These are phyloP conservation scores for Leccinum ochraceum DNA, from an alignment of 768 basidiomycete genomes.

Conservation along the genomic window DNA sequence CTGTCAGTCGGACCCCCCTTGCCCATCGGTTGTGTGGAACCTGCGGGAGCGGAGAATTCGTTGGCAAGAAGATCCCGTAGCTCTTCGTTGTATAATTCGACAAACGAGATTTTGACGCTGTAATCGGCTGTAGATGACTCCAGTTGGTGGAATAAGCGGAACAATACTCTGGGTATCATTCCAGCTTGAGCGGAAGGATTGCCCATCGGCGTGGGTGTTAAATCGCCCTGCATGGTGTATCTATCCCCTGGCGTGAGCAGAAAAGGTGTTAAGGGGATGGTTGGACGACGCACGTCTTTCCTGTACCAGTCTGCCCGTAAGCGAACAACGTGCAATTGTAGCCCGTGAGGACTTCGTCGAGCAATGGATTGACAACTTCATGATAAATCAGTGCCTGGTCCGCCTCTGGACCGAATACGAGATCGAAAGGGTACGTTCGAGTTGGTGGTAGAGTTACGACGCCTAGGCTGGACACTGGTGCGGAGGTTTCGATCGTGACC, in stretches of 20 bases:
- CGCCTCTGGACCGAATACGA: constrained; percentile 96
- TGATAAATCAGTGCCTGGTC: constrained; percentile 94
- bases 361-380: constrained; percentile 89
- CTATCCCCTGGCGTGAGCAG: constrained; percentile 38
- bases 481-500: constrained; percentile 78
- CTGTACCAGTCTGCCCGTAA: constrained; percentile 98
- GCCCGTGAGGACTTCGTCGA: constrained; percentile 91
- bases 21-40: constrained; percentile 78
- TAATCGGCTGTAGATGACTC: constrained; percentile 78
- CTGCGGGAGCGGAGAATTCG: constrained; percentile 71
- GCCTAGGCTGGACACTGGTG: constrained; percentile 70
- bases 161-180: constrained; percentile 93
- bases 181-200: constrained; percentile 89
- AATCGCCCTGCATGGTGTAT: constrained; percentile 98
- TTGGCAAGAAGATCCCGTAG: constrained; percentile 87
- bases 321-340: constrained; percentile 98
- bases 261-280: constrained; percentile 1
- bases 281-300: constrained; percentile 80
- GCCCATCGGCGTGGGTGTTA: constrained; percentile 78
- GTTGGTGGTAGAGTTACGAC: constrained; percentile 72
- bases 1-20: constrained; percentile 51
- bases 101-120: constrained; percentile 89
- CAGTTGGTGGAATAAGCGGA: constrained; percentile 87
- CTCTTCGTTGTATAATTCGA: constrained; percentile 98
- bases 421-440: constrained; percentile 90